phyloP scores from a whole-genome alignment of 2,329 filamentous ascomycete species.

The Colletotrichum ledebouriae region DNA sequence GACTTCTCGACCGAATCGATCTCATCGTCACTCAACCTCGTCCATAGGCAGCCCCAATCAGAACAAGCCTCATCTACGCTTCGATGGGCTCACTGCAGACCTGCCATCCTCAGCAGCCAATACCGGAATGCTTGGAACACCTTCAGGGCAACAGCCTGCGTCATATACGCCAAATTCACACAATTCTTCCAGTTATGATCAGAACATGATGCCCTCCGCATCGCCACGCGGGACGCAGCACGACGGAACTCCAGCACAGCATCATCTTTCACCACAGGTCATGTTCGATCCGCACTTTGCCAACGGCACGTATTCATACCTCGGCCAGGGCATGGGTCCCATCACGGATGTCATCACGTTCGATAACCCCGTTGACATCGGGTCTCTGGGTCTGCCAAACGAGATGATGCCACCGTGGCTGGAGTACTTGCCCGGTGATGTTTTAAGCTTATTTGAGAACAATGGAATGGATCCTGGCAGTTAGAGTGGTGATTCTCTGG shows the following conservation, averaged over 20 bases:
- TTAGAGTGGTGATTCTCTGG: slow-evolving; percentile 1
- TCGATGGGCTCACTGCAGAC: slow-evolving; percentile 48
- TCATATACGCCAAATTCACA: slow-evolving; percentile 59
- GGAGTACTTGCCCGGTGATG: slow-evolving; percentile 78
- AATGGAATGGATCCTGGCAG: slow-evolving; percentile 34
- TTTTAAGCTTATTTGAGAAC: slow-evolving; percentile 68
- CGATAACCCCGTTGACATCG: slow-evolving; percentile 82
- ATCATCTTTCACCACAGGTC: slow-evolving; percentile 24
- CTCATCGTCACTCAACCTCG: slow-evolving; percentile 46
- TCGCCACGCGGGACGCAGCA: slow-evolving; percentile 59
- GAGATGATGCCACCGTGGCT: slow-evolving; percentile 80
- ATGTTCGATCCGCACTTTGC: slow-evolving; percentile 28
- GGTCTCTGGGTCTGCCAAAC: slow-evolving; percentile 69
- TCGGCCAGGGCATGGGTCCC: slow-evolving; percentile 46
- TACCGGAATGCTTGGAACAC: slow-evolving; percentile 46
- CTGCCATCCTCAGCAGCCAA: slow-evolving; percentile 48
- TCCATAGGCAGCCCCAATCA: slow-evolving; percentile 32
- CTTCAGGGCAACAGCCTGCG: slow-evolving; percentile 31
- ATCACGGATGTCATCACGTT: slow-evolving; percentile 73
- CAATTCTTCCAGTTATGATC: slow-evolving; percentile 58
- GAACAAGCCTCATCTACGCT: slow-evolving; percentile 45
- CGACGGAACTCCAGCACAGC: slow-evolving; percentile 47
- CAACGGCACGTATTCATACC: slow-evolving; percentile 42
- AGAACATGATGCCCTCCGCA: slow-evolving; percentile 53
- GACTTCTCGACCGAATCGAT: slow-evolving; percentile 52